Evolutionary conservation across 129 eudicot genomes (phyloP), one percentile per base, ranked within the genome.

Genomic region (Centrapalus pauciflorus): DNA sequence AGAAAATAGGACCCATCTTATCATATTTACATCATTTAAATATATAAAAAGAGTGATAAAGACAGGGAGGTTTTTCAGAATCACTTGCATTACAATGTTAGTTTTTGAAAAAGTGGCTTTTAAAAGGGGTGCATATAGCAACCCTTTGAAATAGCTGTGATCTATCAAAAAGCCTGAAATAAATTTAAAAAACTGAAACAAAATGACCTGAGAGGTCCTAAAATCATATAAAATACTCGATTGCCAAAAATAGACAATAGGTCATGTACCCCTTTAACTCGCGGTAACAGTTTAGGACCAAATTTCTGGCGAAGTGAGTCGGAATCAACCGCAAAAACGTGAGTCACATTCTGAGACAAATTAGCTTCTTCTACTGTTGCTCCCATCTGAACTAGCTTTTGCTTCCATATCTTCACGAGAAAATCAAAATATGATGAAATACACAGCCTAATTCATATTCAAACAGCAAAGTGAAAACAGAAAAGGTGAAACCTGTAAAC

Each of bases 311-410:
- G 62, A 51, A 85, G 80, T 0, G 91, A 80, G 52, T 74, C 74
- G 16, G 66, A 75, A 70, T 88, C 70, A 71, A 72, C 70, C 4
- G 92, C 96, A 41, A 92, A 83, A 33, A 92, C 75, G 69, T 88
- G 92, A 26, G 95, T 92, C 7, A 83, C 77, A 32, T 72, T 83
- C 21, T 61, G 76, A 3, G 82, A 73, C n/a, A 85, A 49, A 28
- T 62, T 48, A 3, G 70, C 84, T 66, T 85, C 96, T 71, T 76
- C 87, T 26, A 85, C 7, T 7, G 16, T 78, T 40, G 89, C 98
- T 30, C 96, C 98, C 98, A 92, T 77, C 73, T 92, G 98, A 61
- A 52, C 79, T 26, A 92, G 83, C 71, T 80, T 92, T 64, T 77
- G 84, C 95, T 88, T 83, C 98, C 98, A 92, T 19, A 92, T 80